These are phyloP conservation scores for Solanum hybrid DNA, from an alignment of 305 asterid genomes.

Conservation along the genomic window DNA sequence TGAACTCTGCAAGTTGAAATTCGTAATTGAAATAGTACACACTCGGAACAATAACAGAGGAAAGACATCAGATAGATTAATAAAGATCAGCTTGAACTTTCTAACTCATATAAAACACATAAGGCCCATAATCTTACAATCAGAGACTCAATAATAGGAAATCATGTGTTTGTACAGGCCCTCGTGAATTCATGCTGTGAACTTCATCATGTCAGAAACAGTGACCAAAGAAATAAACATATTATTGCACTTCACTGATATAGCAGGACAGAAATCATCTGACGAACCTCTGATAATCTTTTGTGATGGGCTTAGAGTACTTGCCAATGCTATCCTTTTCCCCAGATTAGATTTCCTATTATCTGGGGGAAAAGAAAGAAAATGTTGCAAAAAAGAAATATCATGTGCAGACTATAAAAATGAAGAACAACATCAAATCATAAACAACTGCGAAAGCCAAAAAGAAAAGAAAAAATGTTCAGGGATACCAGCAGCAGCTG, in stretches of 20 bases:
- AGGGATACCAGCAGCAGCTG: constrained; percentile 24
- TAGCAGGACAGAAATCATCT: constrained; percentile 5
- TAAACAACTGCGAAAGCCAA: not conserved
- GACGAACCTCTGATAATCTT: constrained; percentile 65
- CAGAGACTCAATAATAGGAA: not conserved
- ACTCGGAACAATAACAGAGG: not conserved
- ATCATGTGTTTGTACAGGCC: not conserved
- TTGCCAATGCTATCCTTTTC: constrained; percentile 25
- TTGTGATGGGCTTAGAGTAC: constrained; percentile 67
- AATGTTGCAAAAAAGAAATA: constrained; percentile 4
- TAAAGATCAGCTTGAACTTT: not conserved
- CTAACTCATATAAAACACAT: not conserved
- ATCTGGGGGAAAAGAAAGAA: constrained; percentile 18
- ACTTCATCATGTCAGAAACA: not conserved
- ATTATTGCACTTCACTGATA: constrained; percentile 3
- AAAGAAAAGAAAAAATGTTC: constrained; percentile 1
- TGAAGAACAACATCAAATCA: not conserved
- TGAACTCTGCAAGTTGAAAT: constrained; percentile 54
- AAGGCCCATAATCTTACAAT: not conserved
- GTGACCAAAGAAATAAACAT: not conserved
- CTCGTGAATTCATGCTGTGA: not conserved
- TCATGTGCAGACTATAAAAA: constrained; percentile 3
- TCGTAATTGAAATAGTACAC: not conserved
- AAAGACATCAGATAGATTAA: not conserved
- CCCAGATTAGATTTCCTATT: constrained; percentile 42